Conservation (phyloP, 768 basidiomycete species). For the Dendrothele bispora region DNA sequence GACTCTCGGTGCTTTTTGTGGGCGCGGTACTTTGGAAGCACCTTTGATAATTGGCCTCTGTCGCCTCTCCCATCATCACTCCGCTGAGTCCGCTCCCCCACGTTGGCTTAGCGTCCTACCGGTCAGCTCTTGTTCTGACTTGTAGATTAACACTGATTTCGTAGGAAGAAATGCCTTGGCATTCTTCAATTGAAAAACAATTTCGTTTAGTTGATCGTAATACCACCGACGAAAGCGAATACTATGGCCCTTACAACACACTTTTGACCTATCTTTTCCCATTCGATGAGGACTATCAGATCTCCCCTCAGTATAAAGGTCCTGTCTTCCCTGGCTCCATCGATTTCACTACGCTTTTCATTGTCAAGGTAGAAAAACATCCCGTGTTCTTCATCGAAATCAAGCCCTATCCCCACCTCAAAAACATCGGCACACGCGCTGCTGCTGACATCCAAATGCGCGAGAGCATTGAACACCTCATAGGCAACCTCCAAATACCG, state of each 20-base stretch:
- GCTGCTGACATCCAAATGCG: conserved; percentile 16
- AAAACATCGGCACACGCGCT: conserved; percentile 4
- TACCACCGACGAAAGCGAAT: conserved; percentile 15
- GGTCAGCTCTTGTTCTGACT: no score
- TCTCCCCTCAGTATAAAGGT: conserved; percentile 15
- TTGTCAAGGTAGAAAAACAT: conserved; percentile 2
- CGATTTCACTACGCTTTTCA: conserved; percentile 16
- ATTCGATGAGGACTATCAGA: conserved; percentile 11
- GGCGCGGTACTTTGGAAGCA: no score
- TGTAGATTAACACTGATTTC: no score
- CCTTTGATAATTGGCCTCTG: no score
- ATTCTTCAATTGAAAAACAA: background rate
- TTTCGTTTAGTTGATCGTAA: conserved; percentile 10
- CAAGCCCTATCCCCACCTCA: conserved; percentile 10
- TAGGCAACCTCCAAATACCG: conserved; percentile 11
- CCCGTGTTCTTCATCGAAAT: conserved; percentile 10
- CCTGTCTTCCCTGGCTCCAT: conserved; percentile 11
- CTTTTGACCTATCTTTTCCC: conserved; percentile 18
- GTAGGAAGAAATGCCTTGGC: background rate
- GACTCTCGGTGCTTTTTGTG: no score
- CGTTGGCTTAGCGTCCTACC: no score
- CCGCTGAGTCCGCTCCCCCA: no score
- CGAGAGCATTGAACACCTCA: background rate
- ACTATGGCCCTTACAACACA: conserved; percentile 18
- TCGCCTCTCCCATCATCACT: no score